A percentile compares a stretch with the other conserved stretches of the same genome.
Evolutionary conservation across 441 rosid genomes (phyloP).

Genomic region (Adansonia rubrostipa): DNA sequence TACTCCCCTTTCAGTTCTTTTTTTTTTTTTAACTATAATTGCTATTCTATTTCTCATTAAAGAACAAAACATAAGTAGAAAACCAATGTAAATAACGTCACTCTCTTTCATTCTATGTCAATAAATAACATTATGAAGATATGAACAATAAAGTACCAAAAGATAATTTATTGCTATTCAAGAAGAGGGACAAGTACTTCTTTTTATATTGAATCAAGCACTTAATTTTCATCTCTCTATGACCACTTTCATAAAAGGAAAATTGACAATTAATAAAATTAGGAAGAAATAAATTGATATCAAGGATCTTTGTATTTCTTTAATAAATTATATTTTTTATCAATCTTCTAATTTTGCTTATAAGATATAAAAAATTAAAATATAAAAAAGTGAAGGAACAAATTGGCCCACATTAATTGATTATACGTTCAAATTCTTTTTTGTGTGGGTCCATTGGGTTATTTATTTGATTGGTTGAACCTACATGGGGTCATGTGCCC

Average conservation of each 20-base stretch:
- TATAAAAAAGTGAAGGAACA: no score
- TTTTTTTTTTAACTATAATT: background rate
- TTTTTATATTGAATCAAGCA: background rate
- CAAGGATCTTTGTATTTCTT: background rate
- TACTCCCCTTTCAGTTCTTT: background rate
- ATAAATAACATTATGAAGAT: background rate
- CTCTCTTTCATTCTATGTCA: background rate
- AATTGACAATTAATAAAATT: background rate
- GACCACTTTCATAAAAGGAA: background rate
- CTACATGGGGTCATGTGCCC: slow-evolving; percentile 13
- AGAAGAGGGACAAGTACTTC: background rate
- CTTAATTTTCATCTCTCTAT: background rate
- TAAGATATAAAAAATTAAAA: no score
- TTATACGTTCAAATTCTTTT: background rate
- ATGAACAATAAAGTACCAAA: no score
- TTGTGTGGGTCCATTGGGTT: slow-evolving; percentile 7
- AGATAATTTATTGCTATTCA: no score
- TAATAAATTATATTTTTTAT: background rate
- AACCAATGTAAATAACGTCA: background rate
- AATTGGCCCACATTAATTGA: background rate
- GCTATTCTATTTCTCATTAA: background rate
- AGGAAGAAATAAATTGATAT: background rate
- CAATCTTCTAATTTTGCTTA: no score
- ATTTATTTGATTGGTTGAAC: slow-evolving; percentile 22
- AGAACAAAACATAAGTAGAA: background rate